Evolutionary conservation across 1,284 basidiomycete genomes (phyloP), one percentile per base, ranked within the genome.

Genomic region (Cerioporus squamosus): DNA sequence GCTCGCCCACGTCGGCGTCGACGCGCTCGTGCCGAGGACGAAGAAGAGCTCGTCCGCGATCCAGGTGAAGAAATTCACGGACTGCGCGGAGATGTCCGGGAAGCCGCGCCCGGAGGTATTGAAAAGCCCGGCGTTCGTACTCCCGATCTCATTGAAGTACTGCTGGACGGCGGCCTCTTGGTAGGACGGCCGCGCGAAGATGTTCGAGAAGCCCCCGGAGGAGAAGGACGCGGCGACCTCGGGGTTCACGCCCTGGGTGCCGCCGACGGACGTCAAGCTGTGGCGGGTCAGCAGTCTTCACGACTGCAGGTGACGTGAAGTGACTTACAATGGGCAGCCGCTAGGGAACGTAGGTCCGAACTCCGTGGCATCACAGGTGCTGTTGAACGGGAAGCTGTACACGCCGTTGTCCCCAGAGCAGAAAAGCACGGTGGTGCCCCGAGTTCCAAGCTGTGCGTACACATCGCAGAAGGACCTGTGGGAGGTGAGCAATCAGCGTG

Each of bases 271-370:
- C 7, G 85, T 87, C 9, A 87, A 81, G 62, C 77, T 89, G 2
- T 85, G 33, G 9, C 18, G 40, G 5, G n/a, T 43, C 29, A 22
- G 74, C 23, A 10, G 22, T 36, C 20, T 24, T 15, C 33, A 24
- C 17, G 10, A 24, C 10, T 20, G 17, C 24, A 5, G 17, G 5
- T 50, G 22, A n/a, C 2, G n/a, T 22, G 18, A 14, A 49, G 33
- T 33, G 22, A 44, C 48, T 74, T 74, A 51, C 44, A 63, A 79
- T 71, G 70, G 73, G 81, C 85, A 81, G 6, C 80, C 79, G 44
- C 87, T 84, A 14, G 88, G 89, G 79, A 91, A 90, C 0, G 68
- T 75, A 10, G 88, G 87, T 56, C 86, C 80, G 80, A 90, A 91
- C 18, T 9, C 4, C 2, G 40, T 43, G n/a, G 74, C 65, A 17